Base-by-base conservation (phyloP, 176 grass and related monocot species). In the Musa acuminata region DNA sequence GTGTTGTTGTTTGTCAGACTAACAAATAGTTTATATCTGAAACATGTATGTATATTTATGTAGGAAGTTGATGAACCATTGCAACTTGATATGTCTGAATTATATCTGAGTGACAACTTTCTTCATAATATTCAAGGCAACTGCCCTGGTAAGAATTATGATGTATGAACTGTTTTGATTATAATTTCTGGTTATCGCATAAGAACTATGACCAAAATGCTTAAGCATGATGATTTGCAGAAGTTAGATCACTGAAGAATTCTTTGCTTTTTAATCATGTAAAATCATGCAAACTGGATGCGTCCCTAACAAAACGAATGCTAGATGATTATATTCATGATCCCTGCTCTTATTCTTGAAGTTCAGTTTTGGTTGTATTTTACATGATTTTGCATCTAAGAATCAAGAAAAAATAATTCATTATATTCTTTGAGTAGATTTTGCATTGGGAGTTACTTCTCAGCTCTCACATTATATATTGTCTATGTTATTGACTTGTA, bases 41-140 rank as follows among this genome's bases (percentile, higher is more conserved):
- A 66, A 83, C 74, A 67, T n/a, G 27, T 53, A 21, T 65, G 72
- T 51, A 64, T 64, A 51, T 79, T 54, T 21, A 6, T 60, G 50
- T 80, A 99, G 95, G 95, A 99, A 89, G 88, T 99, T 20, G 91
- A 99, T 76, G 87, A 89, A 35, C 90, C 88, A 10, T 87, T 89
- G 80, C 86, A 99, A 75, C 78, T 99, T 76, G 90, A 99, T 83
- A 93, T 93, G 90, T 93, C 94, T 63, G 95, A 89, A 29, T 84
- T 99, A 82, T 83, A 79, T 73, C 76, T 91, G 51, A 93, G 67
- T 29, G 90, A 93, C 53, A 85, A 89, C 21, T 87, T 93, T 64
- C 82, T 87, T 84, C 48, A 57, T 82, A 93, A 84, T 80, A 89
- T 89, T 78, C 90, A 82, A 82, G 86, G 77, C 58, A 85, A 75